phyloP scores from a whole-genome alignment of 2,329 filamentous ascomycete genomes.

The Ophiostoma angusticollis region DNA sequence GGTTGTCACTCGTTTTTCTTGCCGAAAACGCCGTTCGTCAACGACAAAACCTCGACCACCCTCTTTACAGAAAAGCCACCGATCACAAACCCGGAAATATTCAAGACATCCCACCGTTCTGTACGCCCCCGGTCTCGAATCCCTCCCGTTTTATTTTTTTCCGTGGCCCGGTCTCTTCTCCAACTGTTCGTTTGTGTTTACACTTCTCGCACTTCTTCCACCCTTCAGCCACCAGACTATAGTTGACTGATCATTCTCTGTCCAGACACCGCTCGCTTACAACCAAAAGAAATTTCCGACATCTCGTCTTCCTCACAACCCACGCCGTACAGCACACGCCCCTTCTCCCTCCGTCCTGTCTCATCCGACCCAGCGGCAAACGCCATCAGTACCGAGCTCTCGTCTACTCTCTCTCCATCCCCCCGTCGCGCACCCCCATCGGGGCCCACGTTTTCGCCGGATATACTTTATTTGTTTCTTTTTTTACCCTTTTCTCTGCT shows the following conservation, averaged over 20 bases:
- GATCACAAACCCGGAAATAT: too few species aligned
- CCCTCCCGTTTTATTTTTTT: too few species aligned
- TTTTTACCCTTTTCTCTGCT: slow-evolving; percentile 4
- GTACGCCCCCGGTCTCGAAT: too few species aligned
- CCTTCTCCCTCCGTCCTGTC: background rate
- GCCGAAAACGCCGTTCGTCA: too few species aligned
- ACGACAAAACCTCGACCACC: background rate
- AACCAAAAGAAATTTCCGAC: background rate
- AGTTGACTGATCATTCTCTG: slow-evolving; percentile 1
- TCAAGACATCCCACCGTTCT: too few species aligned
- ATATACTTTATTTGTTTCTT: slow-evolving; percentile 4
- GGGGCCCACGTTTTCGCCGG: background rate
- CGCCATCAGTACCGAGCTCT: slow-evolving; percentile 2
- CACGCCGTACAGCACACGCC: background rate
- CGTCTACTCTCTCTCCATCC: background rate
- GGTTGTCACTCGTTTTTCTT: background rate
- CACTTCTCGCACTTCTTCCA: too few species aligned
- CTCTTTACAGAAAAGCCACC: too few species aligned
- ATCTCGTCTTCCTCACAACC: too few species aligned
- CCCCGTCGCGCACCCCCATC: background rate
- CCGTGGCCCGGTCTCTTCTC: too few species aligned
- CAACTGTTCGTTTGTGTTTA: too few species aligned
- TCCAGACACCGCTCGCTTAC: background rate
- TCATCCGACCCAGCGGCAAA: background rate
- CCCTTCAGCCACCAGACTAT: too few species aligned